phyloP scores from a whole-genome alignment of 805 yeast genomes.

The Maudiozyma pseudohumilis region DNA sequence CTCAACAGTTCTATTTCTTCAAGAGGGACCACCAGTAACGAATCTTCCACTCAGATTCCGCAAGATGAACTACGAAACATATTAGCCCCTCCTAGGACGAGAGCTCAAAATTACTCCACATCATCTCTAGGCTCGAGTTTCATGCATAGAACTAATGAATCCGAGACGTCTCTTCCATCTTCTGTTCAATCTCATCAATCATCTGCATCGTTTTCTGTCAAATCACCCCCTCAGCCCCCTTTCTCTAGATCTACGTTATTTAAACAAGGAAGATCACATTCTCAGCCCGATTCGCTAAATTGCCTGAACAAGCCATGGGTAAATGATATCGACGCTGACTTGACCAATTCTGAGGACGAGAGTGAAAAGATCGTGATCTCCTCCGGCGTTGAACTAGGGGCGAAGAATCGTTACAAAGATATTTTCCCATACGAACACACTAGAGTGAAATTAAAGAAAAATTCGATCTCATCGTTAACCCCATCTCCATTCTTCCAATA shows the following conservation, averaged over 20 bases:
- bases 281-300: slow-evolving; percentile 13
- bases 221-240: slow-evolving; percentile 2
- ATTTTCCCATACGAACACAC: slow-evolving; percentile 82
- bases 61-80: neutral
- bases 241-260: neutral
- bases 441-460: slow-evolving; percentile 49
- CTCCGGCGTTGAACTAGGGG: slow-evolving; percentile 72
- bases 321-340: slow-evolving; percentile 12
- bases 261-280: slow-evolving; percentile 13
- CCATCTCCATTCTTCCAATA: neutral
- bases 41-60: neutral
- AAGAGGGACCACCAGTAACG: slow-evolving; percentile 1
- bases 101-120: neutral
- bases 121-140: neutral
- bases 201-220: neutral
- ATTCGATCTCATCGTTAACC: slow-evolving; percentile 4
- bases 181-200: neutral
- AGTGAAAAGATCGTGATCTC: slow-evolving; percentile 36
- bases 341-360: slow-evolving; percentile 11
- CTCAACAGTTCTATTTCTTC: slow-evolving; percentile 33
- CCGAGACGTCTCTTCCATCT: slow-evolving; percentile 2
- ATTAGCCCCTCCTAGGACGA: neutral
- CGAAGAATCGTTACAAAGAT: slow-evolving; percentile 80
- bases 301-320: slow-evolving; percentile 8
- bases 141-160: slow-evolving; percentile 4